Evolutionary conservation across 2,329 filamentous ascomycete species (phyloP).

Genomic region (Diaporthe helianthi): DNA sequence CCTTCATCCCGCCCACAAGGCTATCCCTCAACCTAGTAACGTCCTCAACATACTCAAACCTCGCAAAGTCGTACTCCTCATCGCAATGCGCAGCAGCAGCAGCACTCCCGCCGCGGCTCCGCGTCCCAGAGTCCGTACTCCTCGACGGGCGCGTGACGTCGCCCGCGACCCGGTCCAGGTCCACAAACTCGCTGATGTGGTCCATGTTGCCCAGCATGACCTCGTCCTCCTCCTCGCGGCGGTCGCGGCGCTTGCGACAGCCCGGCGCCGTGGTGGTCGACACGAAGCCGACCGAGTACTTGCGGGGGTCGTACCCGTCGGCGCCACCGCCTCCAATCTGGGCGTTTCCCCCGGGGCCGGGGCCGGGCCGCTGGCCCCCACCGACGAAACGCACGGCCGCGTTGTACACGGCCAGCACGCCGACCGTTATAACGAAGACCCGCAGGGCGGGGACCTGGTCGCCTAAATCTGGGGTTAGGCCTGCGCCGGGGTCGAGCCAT

Average conservation of each 20-base stretch:
- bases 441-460: not conserved
- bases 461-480: slow-evolving; percentile 8
- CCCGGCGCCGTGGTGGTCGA: not conserved
- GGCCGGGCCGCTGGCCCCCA: not conserved
- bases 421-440: slow-evolving; percentile 7
- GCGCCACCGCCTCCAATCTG: not conserved
- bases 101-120: not conserved
- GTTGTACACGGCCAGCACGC: slow-evolving; percentile 18
- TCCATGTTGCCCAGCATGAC: slow-evolving; percentile 25
- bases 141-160: slow-evolving; percentile 9
- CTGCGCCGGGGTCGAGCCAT: slow-evolving; percentile 14
- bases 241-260: slow-evolving; percentile 1
- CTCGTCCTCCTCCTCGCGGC: slow-evolving; percentile 6
- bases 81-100: not conserved
- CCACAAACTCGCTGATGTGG: slow-evolving; percentile 30
- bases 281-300: slow-evolving; percentile 25
- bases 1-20: not conserved
- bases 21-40: slow-evolving; percentile 8
- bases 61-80: slow-evolving; percentile 20
- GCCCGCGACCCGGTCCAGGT: slow-evolving; percentile 7
- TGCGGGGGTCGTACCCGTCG: not conserved
- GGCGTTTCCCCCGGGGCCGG: not conserved
- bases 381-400: slow-evolving; percentile 16
- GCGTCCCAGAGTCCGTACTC: not conserved
- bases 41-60: slow-evolving; percentile 28